Base-by-base conservation (phyloP, 495 filamentous ascomycete genomes). In the Aspergillus leporis region DNA sequence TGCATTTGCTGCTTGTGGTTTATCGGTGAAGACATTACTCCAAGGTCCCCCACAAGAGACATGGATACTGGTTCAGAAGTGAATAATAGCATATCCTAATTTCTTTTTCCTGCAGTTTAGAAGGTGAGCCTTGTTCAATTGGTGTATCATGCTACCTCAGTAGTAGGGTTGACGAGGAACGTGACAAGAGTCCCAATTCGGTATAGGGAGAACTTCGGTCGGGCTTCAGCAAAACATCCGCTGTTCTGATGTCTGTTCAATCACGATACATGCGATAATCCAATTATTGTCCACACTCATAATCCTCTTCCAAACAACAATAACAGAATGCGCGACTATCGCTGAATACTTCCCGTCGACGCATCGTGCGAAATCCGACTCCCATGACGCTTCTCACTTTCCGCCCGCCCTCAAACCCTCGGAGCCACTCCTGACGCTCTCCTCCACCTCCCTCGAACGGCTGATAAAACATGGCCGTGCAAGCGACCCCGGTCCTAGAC, bases 401-500 rank as follows among this genome's bases (percentile, higher is more conserved):
- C 43, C 43, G 13, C 19, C 21, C 43, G 7, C 4, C 19, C 7
- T 23, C 19, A 2, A 9, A 23, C 16, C 18, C 18, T 21, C 13
- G 34, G 13, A 5, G 9, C 19, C 28, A 13, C 19, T 52, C 23
- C 31, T 18, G 21, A 23, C 14, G 8, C 36, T 30, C 54, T 36
- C 54, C 32, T 34, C 19, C 14, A 40, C 51, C 22, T 34, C 43
- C 46, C 53, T 34, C 50, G 50, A 48, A 38, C 55, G 38, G 46
- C 16, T n/a, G 25, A 41, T 23, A 55, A 58, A n/a, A 47, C 21
- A 77, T 77, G 72, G 56, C 70, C 6, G 46, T 49, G n/a, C 67
- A 60, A 55, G 49, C 36, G 1, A 79, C 78, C 1, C 71, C 78
- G 4, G 76, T 77, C 14, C 66, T 87, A 14, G 78, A 87, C 56